Evolutionary conservation across 2,329 filamentous ascomycete genomes (phyloP).

Genomic region (Xylaria digitata): DNA sequence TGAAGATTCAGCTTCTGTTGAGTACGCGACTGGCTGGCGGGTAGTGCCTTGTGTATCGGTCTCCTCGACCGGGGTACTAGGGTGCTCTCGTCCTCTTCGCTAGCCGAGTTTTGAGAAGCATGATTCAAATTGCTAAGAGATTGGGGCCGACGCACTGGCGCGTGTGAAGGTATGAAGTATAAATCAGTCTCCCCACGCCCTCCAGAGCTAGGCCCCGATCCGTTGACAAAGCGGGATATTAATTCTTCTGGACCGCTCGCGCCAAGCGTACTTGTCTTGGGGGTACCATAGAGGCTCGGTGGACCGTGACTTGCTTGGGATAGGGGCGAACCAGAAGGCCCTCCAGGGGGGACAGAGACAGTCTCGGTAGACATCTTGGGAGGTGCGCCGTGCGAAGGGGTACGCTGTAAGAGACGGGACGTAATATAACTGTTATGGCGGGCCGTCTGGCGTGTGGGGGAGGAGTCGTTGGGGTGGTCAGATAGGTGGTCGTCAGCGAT

Average conservation of each 20-base stretch:
- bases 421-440: slow-evolving; percentile 75
- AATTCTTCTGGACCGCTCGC: slow-evolving; percentile 60
- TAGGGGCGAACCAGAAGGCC: slow-evolving; percentile 51
- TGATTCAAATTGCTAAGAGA: slow-evolving; percentile 56
- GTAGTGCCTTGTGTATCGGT: slow-evolving; percentile 54
- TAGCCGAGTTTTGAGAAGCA: slow-evolving; percentile 45
- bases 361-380: slow-evolving; percentile 73
- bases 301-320: slow-evolving; percentile 55
- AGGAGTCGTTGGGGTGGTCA: slow-evolving; percentile 35
- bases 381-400: slow-evolving; percentile 69
- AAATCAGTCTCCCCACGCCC: slow-evolving; percentile 62
- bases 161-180: slow-evolving; percentile 58
- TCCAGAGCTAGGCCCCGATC: slow-evolving; percentile 61
- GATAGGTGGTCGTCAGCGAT: neutral
- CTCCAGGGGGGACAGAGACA: slow-evolving; percentile 57
- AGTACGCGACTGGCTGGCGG: slow-evolving; percentile 71
- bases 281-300: slow-evolving; percentile 53
- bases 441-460: slow-evolving; percentile 56
- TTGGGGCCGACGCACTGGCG: slow-evolving; percentile 52
- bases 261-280: slow-evolving; percentile 48
- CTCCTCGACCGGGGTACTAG: slow-evolving; percentile 59
- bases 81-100: slow-evolving; percentile 57
- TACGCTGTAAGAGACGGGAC: slow-evolving; percentile 73
- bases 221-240: slow-evolving; percentile 70
- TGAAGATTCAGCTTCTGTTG: slow-evolving; percentile 82